Evolutionary conservation across 1,284 basidiomycete species (phyloP), one percentile per base, ranked within the genome.

Genomic region (Ceratobasidium sp.): DNA sequence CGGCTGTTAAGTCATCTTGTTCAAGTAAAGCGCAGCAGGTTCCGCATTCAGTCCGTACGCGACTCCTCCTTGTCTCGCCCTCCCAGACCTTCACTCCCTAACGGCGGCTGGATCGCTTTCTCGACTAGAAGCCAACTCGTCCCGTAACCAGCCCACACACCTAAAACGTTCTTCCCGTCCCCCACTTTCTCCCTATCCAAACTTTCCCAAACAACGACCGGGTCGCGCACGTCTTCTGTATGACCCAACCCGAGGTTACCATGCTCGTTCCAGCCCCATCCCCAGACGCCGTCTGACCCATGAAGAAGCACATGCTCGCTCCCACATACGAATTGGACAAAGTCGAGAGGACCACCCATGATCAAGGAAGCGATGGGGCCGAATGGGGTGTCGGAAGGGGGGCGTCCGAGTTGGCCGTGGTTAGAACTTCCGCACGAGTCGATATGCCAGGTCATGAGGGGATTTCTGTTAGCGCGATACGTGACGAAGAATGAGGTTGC

Each of bases 201-300:
- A 31, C 34, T 43, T 24, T 58, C 43, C 34, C 88, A 92, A n/a
- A 92, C 79, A 71, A 83, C 84, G 1, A 81, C 77, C 14, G 89
- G 89, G 24, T 82, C 51, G 48, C 83, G 79, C 11, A 86, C 81
- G 77, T 93, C 89, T 4, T 85, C 81, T 3, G 86, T 87, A 65
- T 86, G 83, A 0, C 89, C 90, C 31, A 88, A 79, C 0, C 92
- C 94, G 16, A 97, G 84, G 81, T 96, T 98, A 13, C 95, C 95
- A 80, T 97, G 95, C 81, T 98, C 95, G 81, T 97, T 98, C 95
- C 95, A 97, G 0, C 95, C 95, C 91, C 95, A 96, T 0, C 88
- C 91, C 87, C 88, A 92, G 0, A 95, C 86, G 76, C 88, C 86
- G 8, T 37, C 19, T 49, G 64, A 75, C 29, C 77, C 74, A 13